Evolutionary conservation across 148 eudicot genomes (phyloP), one percentile per base, ranked within the genome.

Genomic region (Silene latifolia): DNA sequence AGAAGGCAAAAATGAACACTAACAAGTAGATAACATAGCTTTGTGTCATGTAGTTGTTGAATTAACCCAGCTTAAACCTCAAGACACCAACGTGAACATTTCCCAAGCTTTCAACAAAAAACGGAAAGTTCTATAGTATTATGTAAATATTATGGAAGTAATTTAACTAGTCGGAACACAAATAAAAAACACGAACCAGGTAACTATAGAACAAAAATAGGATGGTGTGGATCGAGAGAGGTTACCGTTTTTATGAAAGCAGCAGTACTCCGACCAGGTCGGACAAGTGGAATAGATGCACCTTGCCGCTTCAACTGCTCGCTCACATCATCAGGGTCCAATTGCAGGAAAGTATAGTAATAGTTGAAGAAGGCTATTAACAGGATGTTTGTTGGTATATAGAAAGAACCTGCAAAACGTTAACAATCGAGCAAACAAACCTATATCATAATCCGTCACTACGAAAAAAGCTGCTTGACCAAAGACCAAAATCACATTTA

Each of bases 281-380:
- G 93, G 25, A 95, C 96, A 66, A 95, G 96, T 63, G 98, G 98
- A 79, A 92, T 90, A 8, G 98, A 95, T 39, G 98, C 98, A 67
- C 97, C 98, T 87, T 95, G 98, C 61, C 97, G 95, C 86, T 95
- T 95, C 80, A 95, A 76, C 76, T 92, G 98, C 69, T 95, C 98
- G 62, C 98, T 95, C 54, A 95, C 93, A 72, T 95, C 98, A 81
- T 95, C 97, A 74, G 97, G 98, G 76, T 95, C 98, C 86, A 95
- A 73, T 83, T 95, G 98, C 81, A 95, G 87, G 77, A 95, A 92
- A 23, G 98, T 95, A 77, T 95, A 95, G 83, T 95, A 95, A 80
- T 95, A 95, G 78, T 95, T 95, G 87, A 95, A 92, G 86, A 95
- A 95, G 74, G 92, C 98, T 72, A 95, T 95, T 72, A 92, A 74